Evolutionary conservation across 768 basidiomycete species (phyloP).

Genomic region (Leccinum variicolor): DNA sequence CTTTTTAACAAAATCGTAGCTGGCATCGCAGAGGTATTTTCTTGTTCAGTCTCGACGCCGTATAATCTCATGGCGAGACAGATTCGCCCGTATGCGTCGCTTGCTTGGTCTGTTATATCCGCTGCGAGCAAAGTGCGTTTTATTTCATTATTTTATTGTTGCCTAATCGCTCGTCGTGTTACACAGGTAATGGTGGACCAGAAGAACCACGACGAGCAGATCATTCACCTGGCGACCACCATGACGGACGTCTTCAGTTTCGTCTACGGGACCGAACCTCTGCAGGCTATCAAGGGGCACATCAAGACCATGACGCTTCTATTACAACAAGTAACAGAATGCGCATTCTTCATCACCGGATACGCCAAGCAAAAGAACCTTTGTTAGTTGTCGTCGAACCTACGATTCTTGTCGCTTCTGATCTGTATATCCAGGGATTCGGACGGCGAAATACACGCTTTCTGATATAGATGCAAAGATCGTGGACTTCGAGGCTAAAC

Average conservation of each 20-base stretch:
- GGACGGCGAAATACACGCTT: too few relatives aligned
- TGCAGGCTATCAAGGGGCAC: neutral
- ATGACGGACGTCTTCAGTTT: neutral
- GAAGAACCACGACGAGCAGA: neutral
- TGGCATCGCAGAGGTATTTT: neutral
- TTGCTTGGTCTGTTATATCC: neutral
- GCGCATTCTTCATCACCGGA: neutral
- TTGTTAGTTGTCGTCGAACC: too few relatives aligned
- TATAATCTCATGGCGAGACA: neutral
- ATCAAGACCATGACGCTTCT: neutral
- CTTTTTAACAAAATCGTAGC: neutral
- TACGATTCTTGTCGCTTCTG: too few relatives aligned
- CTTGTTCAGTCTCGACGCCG: neutral
- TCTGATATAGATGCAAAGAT: neutral
- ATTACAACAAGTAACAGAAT: neutral
- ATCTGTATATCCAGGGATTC: too few relatives aligned
- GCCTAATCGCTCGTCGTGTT: neutral
- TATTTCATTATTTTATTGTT: too few relatives aligned
- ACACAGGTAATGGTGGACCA: neutral
- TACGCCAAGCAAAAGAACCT: too few relatives aligned
- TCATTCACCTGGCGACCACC: neutral
- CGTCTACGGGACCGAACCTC: neutral
- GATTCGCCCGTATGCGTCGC: neutral
- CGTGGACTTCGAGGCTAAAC: neutral
- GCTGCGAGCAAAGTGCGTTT: neutral